Evolutionary conservation across 2,329 filamentous ascomycete genomes (phyloP).

Genomic region (Bipolaris zeicola): DNA sequence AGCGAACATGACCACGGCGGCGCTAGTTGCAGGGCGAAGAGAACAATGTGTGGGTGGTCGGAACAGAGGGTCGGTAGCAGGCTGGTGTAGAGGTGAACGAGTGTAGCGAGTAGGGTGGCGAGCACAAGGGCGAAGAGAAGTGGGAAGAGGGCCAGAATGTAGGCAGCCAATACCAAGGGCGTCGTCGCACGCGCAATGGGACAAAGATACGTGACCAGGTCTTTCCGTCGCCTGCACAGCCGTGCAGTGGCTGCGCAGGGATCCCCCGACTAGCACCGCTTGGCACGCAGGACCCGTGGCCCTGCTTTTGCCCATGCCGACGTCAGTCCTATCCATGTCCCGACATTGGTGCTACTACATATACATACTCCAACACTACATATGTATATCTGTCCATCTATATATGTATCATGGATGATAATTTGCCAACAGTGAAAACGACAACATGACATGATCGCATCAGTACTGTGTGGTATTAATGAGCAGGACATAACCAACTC

Average conservation of each 20-base stretch:
- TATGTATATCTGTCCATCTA: too few relatives aligned
- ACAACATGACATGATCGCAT: too few relatives aligned
- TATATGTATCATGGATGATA: too few relatives aligned
- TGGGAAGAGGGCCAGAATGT: conserved; percentile 19
- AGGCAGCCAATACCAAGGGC: conserved; percentile 23
- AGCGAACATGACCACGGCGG: conserved; percentile 34
- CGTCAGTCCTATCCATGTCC: background rate
- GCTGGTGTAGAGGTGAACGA: conserved; percentile 18
- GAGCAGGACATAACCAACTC: background rate
- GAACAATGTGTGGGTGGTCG: conserved; percentile 9
- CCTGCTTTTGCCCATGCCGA: background rate
- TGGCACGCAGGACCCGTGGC: conserved; percentile 7
- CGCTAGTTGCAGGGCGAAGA: conserved; percentile 8
- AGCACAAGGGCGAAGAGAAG: conserved; percentile 14
- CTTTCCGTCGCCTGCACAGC: conserved; percentile 26
- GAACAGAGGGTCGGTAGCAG: conserved; percentile 7
- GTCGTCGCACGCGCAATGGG: conserved; percentile 20
- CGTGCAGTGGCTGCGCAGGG: conserved; percentile 25
- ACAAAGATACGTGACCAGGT: conserved; percentile 21
- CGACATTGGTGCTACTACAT: too few relatives aligned
- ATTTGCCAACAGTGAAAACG: too few relatives aligned
- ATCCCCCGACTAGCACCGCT: conserved; percentile 15
- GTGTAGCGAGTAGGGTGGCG: conserved; percentile 17
- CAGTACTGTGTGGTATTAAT: background rate
- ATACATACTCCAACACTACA: too few relatives aligned